A percentile compares a stretch with the other conserved stretches of the same genome.
Conservation (phyloP, 495 filamentous ascomycete species). For the Penicillium bialowiezense region DNA sequence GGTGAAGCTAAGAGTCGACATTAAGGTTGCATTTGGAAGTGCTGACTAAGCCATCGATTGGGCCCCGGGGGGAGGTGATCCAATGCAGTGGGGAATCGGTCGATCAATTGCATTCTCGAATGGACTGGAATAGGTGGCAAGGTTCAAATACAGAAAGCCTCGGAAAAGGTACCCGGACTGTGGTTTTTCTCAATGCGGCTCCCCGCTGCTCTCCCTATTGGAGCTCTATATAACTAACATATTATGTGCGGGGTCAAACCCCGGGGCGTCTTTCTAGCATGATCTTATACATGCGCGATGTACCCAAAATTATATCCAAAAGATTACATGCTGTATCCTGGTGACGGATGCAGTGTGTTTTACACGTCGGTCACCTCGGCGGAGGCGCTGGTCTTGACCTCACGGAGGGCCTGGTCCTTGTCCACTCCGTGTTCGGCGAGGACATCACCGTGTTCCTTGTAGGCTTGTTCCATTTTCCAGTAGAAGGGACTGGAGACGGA, state of each 20-base stretch:
- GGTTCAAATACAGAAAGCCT: too few species aligned
- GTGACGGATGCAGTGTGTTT: background rate
- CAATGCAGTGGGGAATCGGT: background rate
- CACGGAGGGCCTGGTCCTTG: conserved; percentile 4
- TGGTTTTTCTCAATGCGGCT: background rate
- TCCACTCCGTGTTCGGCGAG: conserved; percentile 22
- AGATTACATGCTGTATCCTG: too few species aligned
- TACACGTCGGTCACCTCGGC: background rate
- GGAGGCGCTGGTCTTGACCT: background rate
- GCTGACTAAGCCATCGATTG: conserved; percentile 26
- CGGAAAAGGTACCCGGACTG: too few species aligned
- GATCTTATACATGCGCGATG: too few species aligned
- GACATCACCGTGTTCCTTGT: conserved; percentile 32
- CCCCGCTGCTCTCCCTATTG: too few species aligned
- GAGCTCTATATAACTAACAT: too few species aligned
- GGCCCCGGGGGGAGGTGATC: conserved; percentile 1
- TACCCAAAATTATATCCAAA: too few species aligned
- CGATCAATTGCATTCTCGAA: too few species aligned
- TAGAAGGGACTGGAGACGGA: conserved; percentile 32
- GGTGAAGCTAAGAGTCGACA: conserved; percentile 5
- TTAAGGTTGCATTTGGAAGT: background rate
- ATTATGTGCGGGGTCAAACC: too few species aligned
- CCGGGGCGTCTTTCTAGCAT: too few species aligned
- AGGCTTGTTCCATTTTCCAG: conserved; percentile 40
- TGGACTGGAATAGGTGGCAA: too few species aligned